Percentiles rank a stretch among this genome's conserved stretches.
Evolutionary conservation across 1,139 yeast species (phyloP).

Genomic region (Chernovozyma aurita): DNA sequence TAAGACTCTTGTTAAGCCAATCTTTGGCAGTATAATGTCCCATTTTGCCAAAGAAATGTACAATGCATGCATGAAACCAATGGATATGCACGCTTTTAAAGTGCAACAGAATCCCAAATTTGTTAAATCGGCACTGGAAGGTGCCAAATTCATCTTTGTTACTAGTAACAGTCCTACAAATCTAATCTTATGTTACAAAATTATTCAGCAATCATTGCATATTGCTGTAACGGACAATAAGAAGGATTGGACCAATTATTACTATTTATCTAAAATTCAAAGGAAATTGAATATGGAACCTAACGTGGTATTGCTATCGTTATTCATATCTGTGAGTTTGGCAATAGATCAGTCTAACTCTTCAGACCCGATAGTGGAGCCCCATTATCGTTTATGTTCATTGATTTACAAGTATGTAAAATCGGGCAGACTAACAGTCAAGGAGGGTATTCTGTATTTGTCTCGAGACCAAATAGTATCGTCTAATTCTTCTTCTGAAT

Average conservation of each 20-base stretch:
- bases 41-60: constrained; percentile 59
- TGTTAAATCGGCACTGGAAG: constrained; percentile 20
- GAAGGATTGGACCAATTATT: constrained; percentile 60
- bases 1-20: constrained; percentile 19
- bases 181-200: constrained; percentile 23
- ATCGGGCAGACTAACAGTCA: constrained; percentile 24
- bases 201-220: constrained; percentile 38
- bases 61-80: constrained; percentile 60
- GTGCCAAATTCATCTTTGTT: constrained; percentile 21
- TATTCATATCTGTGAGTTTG: constrained; percentile 36
- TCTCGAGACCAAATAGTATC: constrained; percentile 13
- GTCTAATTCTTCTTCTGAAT: constrained; percentile 2
- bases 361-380: constrained; percentile 63
- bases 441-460: constrained; percentile 36
- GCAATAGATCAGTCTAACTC: constrained; percentile 38
- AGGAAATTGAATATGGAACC: constrained; percentile 39
- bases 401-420: constrained; percentile 54
- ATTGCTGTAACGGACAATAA: constrained; percentile 40
- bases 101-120: constrained; percentile 35
- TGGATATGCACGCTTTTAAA: constrained; percentile 55
- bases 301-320: constrained; percentile 29
- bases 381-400: constrained; percentile 65
- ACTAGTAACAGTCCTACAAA: constrained; percentile 22
- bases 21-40: constrained; percentile 49
- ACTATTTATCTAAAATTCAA: constrained; percentile 57